Conservation (phyloP, 108 stramenopile species). For the Epipyxis sp. region DNA sequence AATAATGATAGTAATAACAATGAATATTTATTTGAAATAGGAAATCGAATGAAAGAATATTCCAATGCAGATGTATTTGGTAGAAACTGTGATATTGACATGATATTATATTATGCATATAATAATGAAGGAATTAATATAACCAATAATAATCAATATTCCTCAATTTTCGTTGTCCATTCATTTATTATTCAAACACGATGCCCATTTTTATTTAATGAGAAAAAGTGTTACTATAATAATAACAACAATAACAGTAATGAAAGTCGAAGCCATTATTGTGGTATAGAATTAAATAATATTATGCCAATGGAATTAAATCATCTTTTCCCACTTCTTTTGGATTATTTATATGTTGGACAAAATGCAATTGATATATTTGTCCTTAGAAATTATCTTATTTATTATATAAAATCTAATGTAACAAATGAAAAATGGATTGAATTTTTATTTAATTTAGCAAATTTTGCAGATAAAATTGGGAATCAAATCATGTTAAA, state of each 20-base stretch:
- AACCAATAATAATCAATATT: background rate
- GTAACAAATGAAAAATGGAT: background rate
- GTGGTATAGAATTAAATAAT: background rate
- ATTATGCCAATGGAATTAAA: background rate
- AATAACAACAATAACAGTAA: background rate
- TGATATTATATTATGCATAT: no score
- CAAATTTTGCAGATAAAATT: background rate
- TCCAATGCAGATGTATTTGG: no score
- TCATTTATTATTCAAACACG: background rate
- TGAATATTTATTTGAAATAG: no score
- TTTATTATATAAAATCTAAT: background rate
- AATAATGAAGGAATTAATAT: no score
- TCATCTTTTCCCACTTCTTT: background rate
- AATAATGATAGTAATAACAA: no score
- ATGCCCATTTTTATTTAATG: background rate
- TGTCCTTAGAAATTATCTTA: background rate
- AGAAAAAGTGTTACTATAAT: no score
- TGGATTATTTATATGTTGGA: background rate
- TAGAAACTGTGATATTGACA: no score
- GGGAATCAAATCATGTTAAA: background rate
- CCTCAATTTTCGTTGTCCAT: background rate
- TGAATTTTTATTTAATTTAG: background rate
- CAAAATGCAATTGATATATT: background rate
- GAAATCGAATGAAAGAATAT: no score
- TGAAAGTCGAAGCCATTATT: background rate